Evolutionary conservation across 345 rosid genomes (phyloP).

Genomic region (Lagerstroemia speciosa): DNA sequence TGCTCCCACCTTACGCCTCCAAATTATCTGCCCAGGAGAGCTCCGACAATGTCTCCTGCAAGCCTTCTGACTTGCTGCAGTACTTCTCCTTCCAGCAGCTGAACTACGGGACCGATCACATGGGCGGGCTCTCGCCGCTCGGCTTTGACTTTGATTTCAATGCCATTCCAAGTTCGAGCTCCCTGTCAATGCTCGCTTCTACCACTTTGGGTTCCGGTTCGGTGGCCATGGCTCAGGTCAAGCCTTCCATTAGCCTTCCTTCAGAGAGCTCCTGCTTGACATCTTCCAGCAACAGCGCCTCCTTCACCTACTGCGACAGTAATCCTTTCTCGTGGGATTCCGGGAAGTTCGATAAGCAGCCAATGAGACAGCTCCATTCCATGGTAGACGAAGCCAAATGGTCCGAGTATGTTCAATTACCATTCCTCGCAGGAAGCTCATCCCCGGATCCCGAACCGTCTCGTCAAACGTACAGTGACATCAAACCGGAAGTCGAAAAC

Average conservation of each 20-base stretch:
- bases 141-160: slow-evolving; percentile 12
- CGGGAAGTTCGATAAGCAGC: neutral
- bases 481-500: neutral
- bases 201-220: no score
- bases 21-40: slow-evolving; percentile 19
- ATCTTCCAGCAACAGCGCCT: slow-evolving; percentile 8
- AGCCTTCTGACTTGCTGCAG: slow-evolving; percentile 31
- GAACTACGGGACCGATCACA: slow-evolving; percentile 27
- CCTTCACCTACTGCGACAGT: neutral
- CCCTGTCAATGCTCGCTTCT: slow-evolving; percentile 18
- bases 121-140: slow-evolving; percentile 20
- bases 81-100: slow-evolving; percentile 53
- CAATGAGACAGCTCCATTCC: slow-evolving; percentile 1
- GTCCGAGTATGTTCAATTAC: slow-evolving; percentile 40
- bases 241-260: slow-evolving; percentile 55
- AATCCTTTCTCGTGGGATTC: neutral
- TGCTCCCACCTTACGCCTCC: slow-evolving; percentile 1
- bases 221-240: slow-evolving; percentile 18
- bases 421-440: slow-evolving; percentile 25
- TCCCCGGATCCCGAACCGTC: neutral
- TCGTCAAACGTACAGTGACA: neutral
- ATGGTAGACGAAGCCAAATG: slow-evolving; percentile 29
- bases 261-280: slow-evolving; percentile 21
- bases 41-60: neutral
- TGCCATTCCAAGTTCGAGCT: slow-evolving; percentile 27